Percentiles rank a stretch among this genome's conserved stretches.
These are phyloP conservation scores for Datura wrightii DNA, from an alignment of 257 asterid genomes.

Conservation along the genomic window DNA sequence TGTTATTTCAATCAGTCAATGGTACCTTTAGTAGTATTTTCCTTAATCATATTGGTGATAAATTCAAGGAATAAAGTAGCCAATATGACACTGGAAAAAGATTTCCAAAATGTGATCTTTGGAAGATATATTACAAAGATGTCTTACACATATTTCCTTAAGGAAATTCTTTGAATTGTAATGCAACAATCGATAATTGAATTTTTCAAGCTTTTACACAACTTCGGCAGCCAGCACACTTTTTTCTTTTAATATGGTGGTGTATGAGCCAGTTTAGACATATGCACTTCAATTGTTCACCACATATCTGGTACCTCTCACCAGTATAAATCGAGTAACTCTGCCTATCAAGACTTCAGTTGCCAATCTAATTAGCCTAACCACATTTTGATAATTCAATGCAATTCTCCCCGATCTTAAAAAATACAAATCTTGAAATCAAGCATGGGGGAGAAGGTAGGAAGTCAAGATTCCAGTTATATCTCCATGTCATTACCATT, in stretches of 20 bases:
- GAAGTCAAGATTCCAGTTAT: conserved; percentile 16
- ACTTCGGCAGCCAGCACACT: background rate
- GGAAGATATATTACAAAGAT: background rate
- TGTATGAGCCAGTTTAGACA: background rate
- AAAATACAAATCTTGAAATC: conserved; percentile 14
- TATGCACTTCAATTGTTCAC: background rate
- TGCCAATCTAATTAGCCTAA: background rate
- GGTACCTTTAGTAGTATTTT: background rate
- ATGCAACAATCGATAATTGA: conserved; percentile 14
- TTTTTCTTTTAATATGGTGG: background rate
- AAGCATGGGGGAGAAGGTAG: background rate
- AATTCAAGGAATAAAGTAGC: background rate
- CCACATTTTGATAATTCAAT: background rate
- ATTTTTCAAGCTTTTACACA: background rate
- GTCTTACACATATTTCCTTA: too few species aligned
- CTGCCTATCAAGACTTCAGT: too few species aligned
- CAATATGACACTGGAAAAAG: background rate
- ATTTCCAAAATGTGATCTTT: background rate
- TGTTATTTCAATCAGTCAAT: background rate
- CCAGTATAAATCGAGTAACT: background rate
- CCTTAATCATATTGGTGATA: background rate
- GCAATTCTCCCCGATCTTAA: background rate
- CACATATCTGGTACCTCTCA: background rate
- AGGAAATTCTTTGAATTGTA: background rate
- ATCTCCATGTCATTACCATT: conserved; percentile 4